A percentile compares a stretch with the other conserved stretches of the same genome.
Evolutionary conservation across 2,329 filamentous ascomycete species (phyloP).

Genomic region (Cadophora sp.): DNA sequence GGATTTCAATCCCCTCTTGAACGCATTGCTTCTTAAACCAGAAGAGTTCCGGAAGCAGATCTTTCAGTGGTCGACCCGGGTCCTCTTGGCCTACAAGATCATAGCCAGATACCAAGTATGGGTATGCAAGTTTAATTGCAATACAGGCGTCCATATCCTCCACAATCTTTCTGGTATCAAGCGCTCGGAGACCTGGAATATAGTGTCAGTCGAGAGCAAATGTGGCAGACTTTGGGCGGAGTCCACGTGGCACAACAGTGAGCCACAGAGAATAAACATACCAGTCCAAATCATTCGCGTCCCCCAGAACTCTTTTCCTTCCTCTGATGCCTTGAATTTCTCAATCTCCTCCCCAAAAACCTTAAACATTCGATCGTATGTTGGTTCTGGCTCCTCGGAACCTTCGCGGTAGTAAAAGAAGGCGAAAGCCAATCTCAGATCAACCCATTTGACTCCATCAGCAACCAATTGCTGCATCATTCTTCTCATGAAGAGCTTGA

Average conservation of each 20-base stretch:
- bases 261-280: neutral
- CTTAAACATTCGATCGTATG: conserved; percentile 73
- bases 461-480: conserved; percentile 75
- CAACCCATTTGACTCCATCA: conserved; percentile 86
- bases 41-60: conserved; percentile 84
- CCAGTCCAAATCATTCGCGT: conserved; percentile 85
- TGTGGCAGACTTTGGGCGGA: neutral
- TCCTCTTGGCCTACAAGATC: conserved; percentile 93
- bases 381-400: conserved; percentile 68
- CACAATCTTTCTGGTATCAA: conserved; percentile 70
- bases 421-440: conserved; percentile 79
- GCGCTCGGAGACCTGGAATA: conserved; percentile 57
- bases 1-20: conserved; percentile 79
- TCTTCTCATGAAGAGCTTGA: conserved; percentile 74
- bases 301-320: conserved; percentile 83
- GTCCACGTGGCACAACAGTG: neutral
- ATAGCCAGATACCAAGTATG: conserved; percentile 83
- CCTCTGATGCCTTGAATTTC: conserved; percentile 73
- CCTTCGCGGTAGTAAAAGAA: conserved; percentile 72
- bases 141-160: conserved; percentile 90
- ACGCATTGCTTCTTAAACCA: conserved; percentile 91
- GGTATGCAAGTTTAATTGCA: conserved; percentile 77
- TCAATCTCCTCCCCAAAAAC: conserved; percentile 80
- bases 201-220: neutral
- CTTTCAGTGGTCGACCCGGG: conserved; percentile 73